Evolutionary conservation across 345 rosid genomes (phyloP).

Genomic region (Populus deltoides): DNA sequence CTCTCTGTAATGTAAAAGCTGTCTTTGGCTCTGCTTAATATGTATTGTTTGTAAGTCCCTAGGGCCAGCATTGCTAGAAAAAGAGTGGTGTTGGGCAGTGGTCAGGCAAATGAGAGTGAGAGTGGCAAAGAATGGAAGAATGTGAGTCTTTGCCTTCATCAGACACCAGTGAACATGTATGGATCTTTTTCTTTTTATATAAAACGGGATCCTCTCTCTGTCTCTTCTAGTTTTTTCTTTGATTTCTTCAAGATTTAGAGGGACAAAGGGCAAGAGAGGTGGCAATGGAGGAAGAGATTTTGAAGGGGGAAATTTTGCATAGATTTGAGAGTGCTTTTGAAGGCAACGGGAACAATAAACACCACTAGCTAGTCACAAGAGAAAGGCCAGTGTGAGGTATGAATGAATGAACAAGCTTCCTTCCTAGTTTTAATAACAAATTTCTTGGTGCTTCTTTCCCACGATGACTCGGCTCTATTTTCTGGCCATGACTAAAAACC

Average conservation of each 20-base stretch:
- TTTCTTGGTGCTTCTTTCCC: not conserved
- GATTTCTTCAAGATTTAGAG: not conserved
- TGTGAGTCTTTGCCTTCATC: slow-evolving; percentile 35
- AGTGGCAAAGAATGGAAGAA: slow-evolving; percentile 19
- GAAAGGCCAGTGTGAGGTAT: not conserved
- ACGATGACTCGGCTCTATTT: not conserved
- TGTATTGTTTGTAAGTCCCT: not conserved
- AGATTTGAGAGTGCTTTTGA: not conserved
- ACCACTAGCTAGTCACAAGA: not conserved
- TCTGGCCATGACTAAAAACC: not conserved
- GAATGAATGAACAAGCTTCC: not conserved
- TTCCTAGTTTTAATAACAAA: not conserved
- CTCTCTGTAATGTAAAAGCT: slow-evolving; percentile 26
- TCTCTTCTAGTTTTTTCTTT: not conserved
- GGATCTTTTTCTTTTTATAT: not conserved
- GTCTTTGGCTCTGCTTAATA: slow-evolving; percentile 14
- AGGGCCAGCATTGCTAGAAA: slow-evolving; percentile 17
- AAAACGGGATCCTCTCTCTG: not conserved
- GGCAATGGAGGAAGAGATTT: not conserved
- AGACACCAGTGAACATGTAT: slow-evolving; percentile 17
- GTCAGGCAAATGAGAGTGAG: slow-evolving; percentile 21
- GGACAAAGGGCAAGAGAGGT: not conserved
- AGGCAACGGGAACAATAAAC: not conserved
- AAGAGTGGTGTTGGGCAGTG: slow-evolving; percentile 3
- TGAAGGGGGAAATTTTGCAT: not conserved